A percentile compares a stretch with the other conserved stretches of the same genome.
Evolutionary conservation across 768 basidiomycete species (phyloP).

Genomic region (button mushroom (Agaricus bisporus)): DNA sequence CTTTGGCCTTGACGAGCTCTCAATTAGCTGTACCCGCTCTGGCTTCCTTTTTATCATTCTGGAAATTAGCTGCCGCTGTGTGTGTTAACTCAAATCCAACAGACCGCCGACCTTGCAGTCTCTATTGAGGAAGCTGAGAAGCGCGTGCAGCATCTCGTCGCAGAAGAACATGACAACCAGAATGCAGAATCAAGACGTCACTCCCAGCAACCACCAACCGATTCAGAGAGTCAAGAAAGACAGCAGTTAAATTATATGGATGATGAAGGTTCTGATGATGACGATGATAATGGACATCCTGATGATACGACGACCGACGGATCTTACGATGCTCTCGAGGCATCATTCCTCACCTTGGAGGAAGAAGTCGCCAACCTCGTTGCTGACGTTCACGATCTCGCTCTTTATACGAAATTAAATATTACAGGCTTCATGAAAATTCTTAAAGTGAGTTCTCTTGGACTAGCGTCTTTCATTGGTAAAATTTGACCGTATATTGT

Average conservation of each 20-base stretch:
- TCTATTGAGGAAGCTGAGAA: conserved; percentile 82
- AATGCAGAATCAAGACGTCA: conserved; percentile 13
- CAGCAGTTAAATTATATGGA: conserved; percentile 36
- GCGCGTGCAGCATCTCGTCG: conserved; percentile 73
- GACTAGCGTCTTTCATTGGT: background rate
- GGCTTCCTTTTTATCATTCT: too few relatives aligned
- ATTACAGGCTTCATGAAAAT: conserved; percentile 99
- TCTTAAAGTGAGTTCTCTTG: conserved; percentile 57
- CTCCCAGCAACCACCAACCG: conserved; percentile 24
- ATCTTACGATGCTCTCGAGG: conserved; percentile 74
- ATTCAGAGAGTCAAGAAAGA: conserved; percentile 53
- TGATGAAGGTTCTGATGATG: conserved; percentile 70
- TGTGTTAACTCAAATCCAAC: background rate
- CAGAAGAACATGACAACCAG: conserved; percentile 31
- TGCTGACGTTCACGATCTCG: conserved; percentile 87
- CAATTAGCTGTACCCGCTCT: too few relatives aligned
- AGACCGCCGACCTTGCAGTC: conserved; percentile 78
- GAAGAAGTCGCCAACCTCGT: conserved; percentile 94
- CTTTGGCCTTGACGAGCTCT: too few relatives aligned
- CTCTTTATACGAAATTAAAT: conserved; percentile 91
- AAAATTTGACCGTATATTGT: background rate
- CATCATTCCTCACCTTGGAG: conserved; percentile 80
- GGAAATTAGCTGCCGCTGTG: too few relatives aligned
- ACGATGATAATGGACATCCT: conserved; percentile 28
- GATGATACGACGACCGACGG: conserved; percentile 34